Evolutionary conservation across 768 basidiomycete species (phyloP).

Genomic region (Hortiboletus campestris): DNA sequence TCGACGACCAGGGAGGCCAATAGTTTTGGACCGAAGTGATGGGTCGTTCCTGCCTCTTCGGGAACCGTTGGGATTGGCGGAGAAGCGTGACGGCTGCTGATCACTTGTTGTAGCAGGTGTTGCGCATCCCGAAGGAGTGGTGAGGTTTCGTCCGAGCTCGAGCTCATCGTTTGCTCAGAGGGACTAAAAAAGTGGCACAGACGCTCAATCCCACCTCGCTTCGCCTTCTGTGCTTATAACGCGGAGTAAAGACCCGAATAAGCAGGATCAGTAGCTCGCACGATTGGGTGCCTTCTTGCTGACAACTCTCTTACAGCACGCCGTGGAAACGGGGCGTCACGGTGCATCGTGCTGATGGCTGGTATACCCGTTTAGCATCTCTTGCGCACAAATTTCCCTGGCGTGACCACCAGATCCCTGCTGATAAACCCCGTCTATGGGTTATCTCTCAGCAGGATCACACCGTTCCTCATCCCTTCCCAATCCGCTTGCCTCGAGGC

Average conservation of each 20-base stretch:
- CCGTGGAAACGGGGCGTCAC: constrained; percentile 20
- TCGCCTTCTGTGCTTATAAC: constrained; percentile 15
- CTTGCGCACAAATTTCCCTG: not conserved
- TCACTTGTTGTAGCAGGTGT: constrained; percentile 1
- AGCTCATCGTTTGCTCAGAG: constrained; percentile 12
- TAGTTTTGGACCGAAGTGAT: constrained; percentile 32
- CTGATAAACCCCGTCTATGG: constrained; percentile 7
- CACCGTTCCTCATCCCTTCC: not conserved
- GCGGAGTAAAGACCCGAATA: constrained; percentile 2
- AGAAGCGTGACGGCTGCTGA: constrained; percentile 7
- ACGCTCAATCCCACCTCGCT: not conserved
- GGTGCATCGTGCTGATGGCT: constrained; percentile 28
- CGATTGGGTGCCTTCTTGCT: constrained; percentile 6
- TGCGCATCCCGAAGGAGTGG: constrained; percentile 28
- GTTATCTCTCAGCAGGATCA: constrained; percentile 6
- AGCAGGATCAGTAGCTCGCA: constrained; percentile 9
- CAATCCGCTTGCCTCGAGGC: constrained; percentile 46
- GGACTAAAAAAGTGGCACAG: constrained; percentile 9
- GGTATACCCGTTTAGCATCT: not conserved
- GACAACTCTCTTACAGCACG: constrained; percentile 2
- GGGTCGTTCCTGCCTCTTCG: constrained; percentile 30
- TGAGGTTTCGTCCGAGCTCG: constrained; percentile 26
- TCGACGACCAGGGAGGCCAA: constrained; percentile 51
- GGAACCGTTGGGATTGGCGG: constrained; percentile 16
- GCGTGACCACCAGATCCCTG: constrained; percentile 3